phyloP scores from a whole-genome alignment of 2,329 filamentous ascomycete species.

The Xylariaceae sp. region DNA sequence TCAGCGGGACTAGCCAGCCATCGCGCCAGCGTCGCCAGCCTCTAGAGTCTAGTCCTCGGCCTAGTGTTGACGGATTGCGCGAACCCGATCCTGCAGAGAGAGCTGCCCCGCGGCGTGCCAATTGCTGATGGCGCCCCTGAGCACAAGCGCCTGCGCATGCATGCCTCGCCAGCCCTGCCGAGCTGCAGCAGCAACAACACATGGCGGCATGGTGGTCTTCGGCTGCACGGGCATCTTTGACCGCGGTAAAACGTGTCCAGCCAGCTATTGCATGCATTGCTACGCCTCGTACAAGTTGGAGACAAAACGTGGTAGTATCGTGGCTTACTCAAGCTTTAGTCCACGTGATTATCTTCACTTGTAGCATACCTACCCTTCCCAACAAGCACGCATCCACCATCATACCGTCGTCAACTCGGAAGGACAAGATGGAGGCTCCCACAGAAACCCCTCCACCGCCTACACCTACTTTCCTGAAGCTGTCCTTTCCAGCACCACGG shows the following conservation, averaged over 20 bases:
- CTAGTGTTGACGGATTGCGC: too few relatives aligned
- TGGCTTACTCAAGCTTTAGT: not conserved
- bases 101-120: too few relatives aligned
- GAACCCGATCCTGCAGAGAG: too few relatives aligned
- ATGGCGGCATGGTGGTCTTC: not conserved
- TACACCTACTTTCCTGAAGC: constrained; percentile 32
- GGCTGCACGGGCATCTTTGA: constrained; percentile 2
- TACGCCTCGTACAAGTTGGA: too few relatives aligned
- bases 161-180: not conserved
- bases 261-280: not conserved
- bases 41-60: too few relatives aligned
- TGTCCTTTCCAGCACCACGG: constrained; percentile 40
- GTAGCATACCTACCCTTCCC: not conserved
- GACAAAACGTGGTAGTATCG: constrained; percentile 2
- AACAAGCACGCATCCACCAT: not conserved
- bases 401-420: not conserved
- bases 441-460: constrained; percentile 34
- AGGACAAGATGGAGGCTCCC: constrained; percentile 18
- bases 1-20: too few relatives aligned
- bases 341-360: not conserved
- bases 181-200: not conserved
- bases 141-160: too few relatives aligned
- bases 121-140: not conserved
- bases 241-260: constrained; percentile 11
- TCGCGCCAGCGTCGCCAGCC: too few relatives aligned